Evolutionary conservation across 805 yeast genomes (phyloP), one percentile per base, ranked within the genome.

Genomic region (Lipomyces yamanashiensis): DNA sequence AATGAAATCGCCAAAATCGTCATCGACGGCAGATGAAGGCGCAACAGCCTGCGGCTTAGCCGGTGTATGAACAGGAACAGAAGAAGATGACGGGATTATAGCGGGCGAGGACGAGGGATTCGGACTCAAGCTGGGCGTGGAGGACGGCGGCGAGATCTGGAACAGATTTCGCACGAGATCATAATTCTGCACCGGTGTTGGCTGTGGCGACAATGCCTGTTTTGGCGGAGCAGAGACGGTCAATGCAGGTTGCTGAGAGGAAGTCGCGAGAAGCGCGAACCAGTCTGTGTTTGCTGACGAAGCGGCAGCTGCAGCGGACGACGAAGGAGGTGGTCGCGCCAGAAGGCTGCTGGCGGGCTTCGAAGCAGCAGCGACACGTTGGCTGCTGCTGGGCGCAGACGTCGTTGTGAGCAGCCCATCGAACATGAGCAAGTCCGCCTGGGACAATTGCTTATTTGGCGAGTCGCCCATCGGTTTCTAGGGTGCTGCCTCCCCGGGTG

Each of bases 351-450:
- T 36, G 15, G 39, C 47, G 49, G 21, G 28, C 45, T 34, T 43
- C 8, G 19, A 23, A 23, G 57, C 19, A 6, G 57, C 43, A 7
- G 57, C 23, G n/a, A n/a, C 44, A 7, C n/a, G n/a, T n/a, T n/a
- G n/a, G 60, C 13, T 28, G 45, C 47, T 39, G 23, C 52, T 41
- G 37, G 19, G n/a, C 36, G 57, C 15, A 10, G 44, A 7, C 13
- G 39, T 12, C 47, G 64, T 12, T n/a, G 54, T 13, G 9, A 64
- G 55, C 47, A 64, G 59, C 44, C 56, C 63, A 58, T 66, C 69
- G 44, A 66, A 66, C 41, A 59, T 33, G 12, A 66, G 58, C 45
- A 66, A 57, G 34, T 66, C 69, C 45, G 58, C 66, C 48, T 43
- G 54, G 23, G 56, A 57, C 28, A 57, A 54, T 54, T 45, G 19